Base-by-base conservation (phyloP, 2,329 filamentous ascomycete genomes). In the Monilinia vaccinii-corymbosi region DNA sequence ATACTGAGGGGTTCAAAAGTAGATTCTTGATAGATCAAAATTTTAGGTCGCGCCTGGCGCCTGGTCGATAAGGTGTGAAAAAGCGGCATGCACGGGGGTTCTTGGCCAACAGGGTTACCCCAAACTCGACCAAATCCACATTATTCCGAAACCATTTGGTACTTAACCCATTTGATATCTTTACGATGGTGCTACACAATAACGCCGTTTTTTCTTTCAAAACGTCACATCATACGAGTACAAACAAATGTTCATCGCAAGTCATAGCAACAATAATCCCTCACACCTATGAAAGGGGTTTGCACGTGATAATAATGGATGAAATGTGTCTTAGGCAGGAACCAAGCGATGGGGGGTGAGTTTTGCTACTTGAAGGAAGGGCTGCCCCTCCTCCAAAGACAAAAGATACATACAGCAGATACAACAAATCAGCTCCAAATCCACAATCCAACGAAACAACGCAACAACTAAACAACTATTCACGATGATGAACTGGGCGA, bases 401-500 rank as follows among this genome's bases (percentile, higher is more conserved):
- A 55, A 44, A 28, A 52, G 8, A 23, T 25, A 52, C 5, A 23
- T 25, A 56, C 44, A 64, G 60, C 14, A 52, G 8, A 23, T 25
- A 56, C 44, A 64, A 61, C 14, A 38, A 42, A 36, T 34, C 50
- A 47, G 7, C 53, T 31, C 14, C 21, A n/a, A 9, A 23, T 16
- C 44, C 57, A 53, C 61, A 14, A 14, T 21, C 23, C 25, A 40
- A 34, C 6, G 8, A 58, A 38, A 32, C 25, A 40, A 34, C 6
- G 8, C 50, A 38, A 32, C 25, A 32, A 34, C 6, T 8, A 58
- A 38, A 60, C 50, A 55, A 46, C 44, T 51, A 50, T 65, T 68
- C 74, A 81, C 72, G 75, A 94, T 90, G 86, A 92, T 96, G 80
- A 94, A 91, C 80, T 97, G 91, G 91, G 87, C 91, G 69, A 94